These are phyloP conservation scores for Dryas alaskensis DNA, from an alignment of 306 rosid species.

Conservation along the genomic window DNA sequence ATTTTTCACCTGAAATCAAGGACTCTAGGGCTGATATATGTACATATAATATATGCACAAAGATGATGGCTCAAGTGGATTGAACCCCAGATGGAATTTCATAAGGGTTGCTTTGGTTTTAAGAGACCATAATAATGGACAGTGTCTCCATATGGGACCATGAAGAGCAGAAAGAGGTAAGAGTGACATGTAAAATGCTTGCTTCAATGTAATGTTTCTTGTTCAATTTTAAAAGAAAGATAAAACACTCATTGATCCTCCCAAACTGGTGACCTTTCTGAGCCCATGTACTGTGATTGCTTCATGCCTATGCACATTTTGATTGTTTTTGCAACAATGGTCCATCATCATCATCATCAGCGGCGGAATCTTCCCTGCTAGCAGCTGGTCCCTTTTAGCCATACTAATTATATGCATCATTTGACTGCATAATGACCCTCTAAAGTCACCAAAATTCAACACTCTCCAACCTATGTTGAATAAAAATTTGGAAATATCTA, in stretches of 20 bases:
- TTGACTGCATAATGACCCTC: constrained; percentile 2
- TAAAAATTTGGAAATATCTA: not conserved
- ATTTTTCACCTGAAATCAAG: constrained; percentile 24
- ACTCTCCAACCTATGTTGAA: not conserved
- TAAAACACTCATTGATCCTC: constrained; percentile 10
- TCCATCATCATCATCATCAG: constrained; percentile 19
- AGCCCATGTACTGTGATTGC: constrained; percentile 13
- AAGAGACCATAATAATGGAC: constrained; percentile 19
- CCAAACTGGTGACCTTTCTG: constrained; percentile 17
- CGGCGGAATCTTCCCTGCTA: constrained; percentile 22
- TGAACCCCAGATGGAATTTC: not conserved
- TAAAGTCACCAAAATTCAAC: constrained; percentile 4
- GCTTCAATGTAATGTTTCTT: not conserved
- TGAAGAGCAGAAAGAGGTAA: not conserved
- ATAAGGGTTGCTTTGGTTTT: constrained; percentile 7
- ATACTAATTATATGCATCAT: constrained; percentile 13
- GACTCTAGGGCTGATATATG: constrained; percentile 3
- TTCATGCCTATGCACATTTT: constrained; percentile 12
- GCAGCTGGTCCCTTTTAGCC: not conserved
- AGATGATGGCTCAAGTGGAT: not conserved
- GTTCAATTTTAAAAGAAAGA: constrained; percentile 6
- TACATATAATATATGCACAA: not conserved
- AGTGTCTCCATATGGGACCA: constrained; percentile 17
- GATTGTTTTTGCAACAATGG: constrained; percentile 10
- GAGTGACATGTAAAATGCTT: constrained; percentile 16